Evolutionary conservation across 1,139 yeast genomes (phyloP).

Genomic region (Kodamaea arcana): DNA sequence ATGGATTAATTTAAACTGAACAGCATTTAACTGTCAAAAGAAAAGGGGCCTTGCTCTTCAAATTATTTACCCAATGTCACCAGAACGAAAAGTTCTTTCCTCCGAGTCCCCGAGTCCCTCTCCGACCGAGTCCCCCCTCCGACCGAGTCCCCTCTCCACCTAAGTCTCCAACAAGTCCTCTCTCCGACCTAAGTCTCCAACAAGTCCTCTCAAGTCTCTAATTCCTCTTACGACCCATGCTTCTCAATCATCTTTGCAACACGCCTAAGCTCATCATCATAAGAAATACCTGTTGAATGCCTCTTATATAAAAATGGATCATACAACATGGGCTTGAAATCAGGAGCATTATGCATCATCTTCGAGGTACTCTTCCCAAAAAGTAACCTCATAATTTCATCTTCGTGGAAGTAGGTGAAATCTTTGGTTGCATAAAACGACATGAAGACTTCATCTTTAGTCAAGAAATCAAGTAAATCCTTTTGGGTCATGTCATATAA

Average conservation of each 20-base stretch:
- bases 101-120: too few species aligned
- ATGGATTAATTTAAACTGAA: too few species aligned
- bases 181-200: too few species aligned
- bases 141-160: too few species aligned
- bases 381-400: constrained; percentile 30
- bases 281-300: constrained; percentile 22
- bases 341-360: constrained; percentile 21
- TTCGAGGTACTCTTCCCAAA: constrained; percentile 28
- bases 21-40: too few species aligned
- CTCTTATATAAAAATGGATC: constrained; percentile 33
- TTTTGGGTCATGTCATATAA: constrained; percentile 10
- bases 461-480: constrained; percentile 26
- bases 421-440: constrained; percentile 24
- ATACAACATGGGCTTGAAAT: constrained; percentile 30
- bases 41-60: too few species aligned
- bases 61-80: too few species aligned
- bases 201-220: too few species aligned
- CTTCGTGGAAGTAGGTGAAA: constrained; percentile 35
- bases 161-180: too few species aligned
- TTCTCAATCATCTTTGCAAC: constrained; percentile 7
- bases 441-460: constrained; percentile 34
- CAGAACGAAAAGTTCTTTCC: too few species aligned
- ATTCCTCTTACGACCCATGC: too few species aligned
- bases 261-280: constrained; percentile 23
- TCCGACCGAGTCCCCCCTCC: too few species aligned